Evolutionary conservation across 805 yeast species (phyloP).

Genomic region (Saccharomycopsis sp.): DNA sequence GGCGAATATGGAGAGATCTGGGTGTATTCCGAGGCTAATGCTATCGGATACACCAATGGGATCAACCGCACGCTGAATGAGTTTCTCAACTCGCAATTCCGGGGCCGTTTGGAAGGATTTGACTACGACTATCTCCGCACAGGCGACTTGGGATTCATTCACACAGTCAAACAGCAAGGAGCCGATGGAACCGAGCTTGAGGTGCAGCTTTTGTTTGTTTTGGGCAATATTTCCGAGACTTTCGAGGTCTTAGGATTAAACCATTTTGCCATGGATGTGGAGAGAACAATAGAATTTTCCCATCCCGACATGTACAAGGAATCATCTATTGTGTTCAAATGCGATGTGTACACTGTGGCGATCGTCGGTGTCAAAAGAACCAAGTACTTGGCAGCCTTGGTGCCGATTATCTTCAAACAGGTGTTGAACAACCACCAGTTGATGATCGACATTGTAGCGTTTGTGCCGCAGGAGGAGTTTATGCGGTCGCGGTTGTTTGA

Average conservation of each 20-base stretch:
- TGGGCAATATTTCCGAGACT: constrained; percentile 81
- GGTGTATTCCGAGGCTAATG: constrained; percentile 88
- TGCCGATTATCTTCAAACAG: constrained; percentile 75
- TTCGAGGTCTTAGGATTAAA: constrained; percentile 88
- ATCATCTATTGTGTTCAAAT: constrained; percentile 62
- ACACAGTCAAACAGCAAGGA: constrained; percentile 46
- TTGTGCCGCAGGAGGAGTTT: constrained; percentile 55
- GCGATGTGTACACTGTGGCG: constrained; percentile 71
- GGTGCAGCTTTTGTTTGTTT: constrained; percentile 73
- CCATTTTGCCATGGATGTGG: constrained; percentile 86
- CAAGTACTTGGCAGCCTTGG: constrained; percentile 58
- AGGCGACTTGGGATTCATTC: constrained; percentile 91
- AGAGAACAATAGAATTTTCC: constrained; percentile 50
- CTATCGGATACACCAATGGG: constrained; percentile 50
- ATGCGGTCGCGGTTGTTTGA: constrained; percentile 69
- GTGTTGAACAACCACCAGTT: constrained; percentile 77
- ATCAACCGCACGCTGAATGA: constrained; percentile 29
- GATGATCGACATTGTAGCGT: constrained; percentile 76
- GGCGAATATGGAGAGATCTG: constrained; percentile 98
- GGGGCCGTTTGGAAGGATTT: constrained; percentile 59
- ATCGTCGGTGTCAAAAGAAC: constrained; percentile 58
- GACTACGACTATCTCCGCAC: constrained; percentile 71
- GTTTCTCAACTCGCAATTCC: constrained; percentile 45
- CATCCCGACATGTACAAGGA: constrained; percentile 37
- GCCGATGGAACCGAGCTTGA: constrained; percentile 32